A percentile compares a stretch with the other conserved stretches of the same genome.
Evolutionary conservation across 164 flowering plant species (phyloP).

Genomic region (Vitis rotundifolia): DNA sequence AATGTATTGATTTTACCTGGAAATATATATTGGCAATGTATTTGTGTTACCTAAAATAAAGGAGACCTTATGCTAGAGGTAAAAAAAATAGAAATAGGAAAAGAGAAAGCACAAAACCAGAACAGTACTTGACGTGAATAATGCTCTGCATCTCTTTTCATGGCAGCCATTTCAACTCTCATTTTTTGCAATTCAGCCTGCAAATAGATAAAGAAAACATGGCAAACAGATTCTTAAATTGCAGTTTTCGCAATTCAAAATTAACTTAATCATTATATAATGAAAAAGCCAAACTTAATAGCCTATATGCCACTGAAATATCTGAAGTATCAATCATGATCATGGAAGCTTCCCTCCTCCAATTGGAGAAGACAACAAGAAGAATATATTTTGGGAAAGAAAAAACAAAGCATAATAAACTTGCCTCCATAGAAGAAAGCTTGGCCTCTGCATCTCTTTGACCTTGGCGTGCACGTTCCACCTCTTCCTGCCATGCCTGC

Average conservation of each 20-base stretch:
- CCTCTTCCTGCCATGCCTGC: conserved; percentile 99
- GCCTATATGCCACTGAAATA: not conserved
- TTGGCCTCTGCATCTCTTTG: conserved; percentile 97
- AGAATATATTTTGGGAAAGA: not conserved
- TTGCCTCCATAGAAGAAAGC: conserved; percentile 83
- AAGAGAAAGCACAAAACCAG: not conserved
- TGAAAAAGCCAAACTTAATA: not conserved
- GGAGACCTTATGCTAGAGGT: not conserved
- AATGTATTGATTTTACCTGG: no score
- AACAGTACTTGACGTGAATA: conserved; percentile 85
- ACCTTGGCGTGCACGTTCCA: conserved; percentile 92
- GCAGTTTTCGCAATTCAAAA: no score
- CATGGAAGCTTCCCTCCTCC: not conserved
- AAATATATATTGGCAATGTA: no score
- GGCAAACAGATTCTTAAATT: not conserved
- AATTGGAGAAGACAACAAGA: not conserved
- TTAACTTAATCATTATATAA: no score
- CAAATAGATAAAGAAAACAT: conserved; percentile 14
- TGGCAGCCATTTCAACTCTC: conserved; percentile 99
- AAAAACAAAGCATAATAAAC: conserved; percentile 12
- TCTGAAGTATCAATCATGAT: not conserved
- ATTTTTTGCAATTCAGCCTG: conserved; percentile 95
- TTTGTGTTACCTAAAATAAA: no score
- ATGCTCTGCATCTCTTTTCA: conserved; percentile 99
- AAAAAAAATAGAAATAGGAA: not conserved